These are phyloP conservation scores for Peltaster fructicola DNA, from an alignment of 2,329 filamentous ascomycete genomes.

Conservation along the genomic window DNA sequence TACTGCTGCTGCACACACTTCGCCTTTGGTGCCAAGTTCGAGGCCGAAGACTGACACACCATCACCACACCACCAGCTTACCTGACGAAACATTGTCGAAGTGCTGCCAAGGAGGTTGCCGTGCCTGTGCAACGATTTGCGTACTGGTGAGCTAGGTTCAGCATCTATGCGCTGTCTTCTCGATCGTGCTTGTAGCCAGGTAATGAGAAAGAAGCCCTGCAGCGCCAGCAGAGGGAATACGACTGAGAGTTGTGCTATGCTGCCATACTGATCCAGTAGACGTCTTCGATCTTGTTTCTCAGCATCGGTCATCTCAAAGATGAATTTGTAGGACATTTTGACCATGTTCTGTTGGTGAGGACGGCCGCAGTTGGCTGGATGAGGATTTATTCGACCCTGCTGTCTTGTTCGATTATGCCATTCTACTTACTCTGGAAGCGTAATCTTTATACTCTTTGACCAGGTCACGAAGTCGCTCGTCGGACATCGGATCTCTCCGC, in stretches of 20 bases:
- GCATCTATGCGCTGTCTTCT: slow-evolving; percentile 1
- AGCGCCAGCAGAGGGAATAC: slow-evolving; percentile 28
- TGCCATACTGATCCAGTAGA: slow-evolving; percentile 36
- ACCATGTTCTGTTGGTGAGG: no score
- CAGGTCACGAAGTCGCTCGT: no score
- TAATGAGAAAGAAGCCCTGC: slow-evolving; percentile 21
- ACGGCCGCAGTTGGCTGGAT: no score
- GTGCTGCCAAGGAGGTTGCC: background rate
- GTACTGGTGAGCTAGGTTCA: slow-evolving; percentile 2
- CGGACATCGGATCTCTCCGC: no score
- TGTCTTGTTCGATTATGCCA: no score
- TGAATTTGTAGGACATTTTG: slow-evolving; percentile 30
- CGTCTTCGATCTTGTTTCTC: slow-evolving; percentile 34
- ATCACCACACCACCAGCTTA: slow-evolving; percentile 19
- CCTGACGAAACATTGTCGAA: slow-evolving; percentile 10
- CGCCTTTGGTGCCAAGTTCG: slow-evolving; percentile 29
- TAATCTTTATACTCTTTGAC: no score
- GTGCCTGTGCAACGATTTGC: slow-evolving; percentile 1
- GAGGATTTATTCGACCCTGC: no score
- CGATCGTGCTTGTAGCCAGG: slow-evolving; percentile 14
- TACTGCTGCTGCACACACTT: slow-evolving; percentile 28
- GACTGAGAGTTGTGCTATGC: slow-evolving; percentile 37
- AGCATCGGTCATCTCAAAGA: slow-evolving; percentile 27
- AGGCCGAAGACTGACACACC: slow-evolving; percentile 16
- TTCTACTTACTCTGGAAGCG: no score